These are phyloP conservation scores for Murraya paniculata DNA, from an alignment of 345 rosid species.

Conservation along the genomic window DNA sequence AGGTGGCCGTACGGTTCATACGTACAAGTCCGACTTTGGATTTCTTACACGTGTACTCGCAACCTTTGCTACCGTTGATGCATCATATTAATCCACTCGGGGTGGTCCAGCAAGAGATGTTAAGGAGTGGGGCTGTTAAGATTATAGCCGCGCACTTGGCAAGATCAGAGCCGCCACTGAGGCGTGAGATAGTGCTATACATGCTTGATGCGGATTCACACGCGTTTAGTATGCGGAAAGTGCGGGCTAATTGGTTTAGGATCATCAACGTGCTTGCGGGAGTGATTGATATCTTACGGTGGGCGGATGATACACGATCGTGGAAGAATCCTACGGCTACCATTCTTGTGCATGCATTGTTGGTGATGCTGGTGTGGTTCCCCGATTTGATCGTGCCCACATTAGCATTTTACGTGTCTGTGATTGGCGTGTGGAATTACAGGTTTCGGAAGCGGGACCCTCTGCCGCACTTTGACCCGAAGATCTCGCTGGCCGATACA, in stretches of 20 bases:
- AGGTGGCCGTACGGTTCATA: slow-evolving; percentile 64
- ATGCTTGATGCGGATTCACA: slow-evolving; percentile 75
- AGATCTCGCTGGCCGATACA: slow-evolving; percentile 55
- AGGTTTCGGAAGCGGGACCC: slow-evolving; percentile 52
- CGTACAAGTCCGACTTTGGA: slow-evolving; percentile 65
- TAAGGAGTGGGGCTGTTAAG: slow-evolving; percentile 52
- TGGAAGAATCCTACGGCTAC: slow-evolving; percentile 85
- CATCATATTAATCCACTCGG: slow-evolving; percentile 74
- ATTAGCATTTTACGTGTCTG: slow-evolving; percentile 64
- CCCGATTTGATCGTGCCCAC: slow-evolving; percentile 79
- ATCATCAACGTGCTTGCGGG: slow-evolving; percentile 62
- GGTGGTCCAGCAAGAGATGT: slow-evolving; percentile 45
- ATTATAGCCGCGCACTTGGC: slow-evolving; percentile 58
- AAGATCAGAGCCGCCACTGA: slow-evolving; percentile 75
- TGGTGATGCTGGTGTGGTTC: slow-evolving; percentile 79
- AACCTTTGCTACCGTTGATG: slow-evolving; percentile 73
- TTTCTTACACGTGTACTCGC: slow-evolving; percentile 81
- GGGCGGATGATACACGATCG: slow-evolving; percentile 74
- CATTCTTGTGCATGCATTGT: slow-evolving; percentile 60
- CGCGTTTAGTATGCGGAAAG: slow-evolving; percentile 73
- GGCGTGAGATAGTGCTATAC: slow-evolving; percentile 58
- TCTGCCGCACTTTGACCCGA: slow-evolving; percentile 68
- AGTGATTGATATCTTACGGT: slow-evolving; percentile 54
- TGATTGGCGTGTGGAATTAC: slow-evolving; percentile 76
- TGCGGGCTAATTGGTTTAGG: slow-evolving; percentile 76